Evolutionary conservation across 345 rosid genomes (phyloP).

Genomic region (Tarenaya hassleriana): DNA sequence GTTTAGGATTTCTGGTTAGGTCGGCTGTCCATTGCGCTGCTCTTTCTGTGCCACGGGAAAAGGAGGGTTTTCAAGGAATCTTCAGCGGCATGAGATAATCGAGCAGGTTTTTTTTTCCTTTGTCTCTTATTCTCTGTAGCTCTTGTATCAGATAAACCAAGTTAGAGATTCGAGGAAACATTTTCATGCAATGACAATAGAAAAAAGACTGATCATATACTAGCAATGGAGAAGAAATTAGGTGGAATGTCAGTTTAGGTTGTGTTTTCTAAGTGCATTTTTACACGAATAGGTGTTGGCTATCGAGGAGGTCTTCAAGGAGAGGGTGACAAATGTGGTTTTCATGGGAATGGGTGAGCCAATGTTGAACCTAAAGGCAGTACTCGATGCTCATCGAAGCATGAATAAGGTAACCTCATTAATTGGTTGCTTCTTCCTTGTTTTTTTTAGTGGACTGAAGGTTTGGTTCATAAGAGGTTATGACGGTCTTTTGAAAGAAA

Average conservation of each 20-base stretch:
- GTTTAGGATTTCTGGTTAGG: slow-evolving; percentile 42
- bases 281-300: slow-evolving; percentile 65
- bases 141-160: slow-evolving; percentile 5
- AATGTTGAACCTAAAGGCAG: slow-evolving; percentile 87
- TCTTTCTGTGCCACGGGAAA: slow-evolving; percentile 98
- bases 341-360: slow-evolving; percentile 99
- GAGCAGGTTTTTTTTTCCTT: slow-evolving; percentile 66
- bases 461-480: too few relatives aligned
- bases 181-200: not conserved
- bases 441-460: not conserved
- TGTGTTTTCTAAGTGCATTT: slow-evolving; percentile 11
- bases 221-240: not conserved
- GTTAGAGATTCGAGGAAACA: not conserved
- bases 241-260: not conserved
- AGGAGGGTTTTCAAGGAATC: slow-evolving; percentile 95
- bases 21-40: slow-evolving; percentile 91
- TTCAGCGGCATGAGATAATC: slow-evolving; percentile 73
- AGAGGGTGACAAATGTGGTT: slow-evolving; percentile 89
- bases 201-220: not conserved
- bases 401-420: slow-evolving; percentile 60
- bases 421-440: not conserved
- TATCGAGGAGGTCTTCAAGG: slow-evolving; percentile 80
- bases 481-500: too few relatives aligned
- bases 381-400: slow-evolving; percentile 87
- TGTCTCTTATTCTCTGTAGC: too few relatives aligned